Conservation (phyloP, 1,284 basidiomycete genomes). For the Cryptococcus deneoformans region DNA sequence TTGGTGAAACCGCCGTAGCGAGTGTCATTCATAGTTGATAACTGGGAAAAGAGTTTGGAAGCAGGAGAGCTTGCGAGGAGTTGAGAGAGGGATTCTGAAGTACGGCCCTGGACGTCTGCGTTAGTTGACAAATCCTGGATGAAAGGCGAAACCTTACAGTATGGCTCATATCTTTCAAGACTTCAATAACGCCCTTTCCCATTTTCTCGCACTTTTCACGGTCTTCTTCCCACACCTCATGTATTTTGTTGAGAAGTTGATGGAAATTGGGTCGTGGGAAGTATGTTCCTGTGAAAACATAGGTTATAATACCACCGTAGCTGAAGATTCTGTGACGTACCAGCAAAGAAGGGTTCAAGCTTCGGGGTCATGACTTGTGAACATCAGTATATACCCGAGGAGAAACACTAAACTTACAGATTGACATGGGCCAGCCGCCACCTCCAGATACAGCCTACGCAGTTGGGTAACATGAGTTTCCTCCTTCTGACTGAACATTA, state of each 20-base stretch:
- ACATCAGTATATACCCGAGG: not conserved
- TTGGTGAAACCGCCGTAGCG: constrained; percentile 49
- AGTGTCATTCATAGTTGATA: constrained; percentile 32
- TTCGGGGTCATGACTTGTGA: constrained; percentile 50
- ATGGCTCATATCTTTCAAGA: constrained; percentile 23
- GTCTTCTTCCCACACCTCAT: constrained; percentile 37
- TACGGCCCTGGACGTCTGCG: not conserved
- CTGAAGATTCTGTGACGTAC: constrained; percentile 9
- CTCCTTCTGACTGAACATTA: not conserved
- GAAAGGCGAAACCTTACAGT: constrained; percentile 3
- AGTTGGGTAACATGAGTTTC: not conserved
- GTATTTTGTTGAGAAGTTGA: constrained; percentile 28
- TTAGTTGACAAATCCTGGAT: not conserved
- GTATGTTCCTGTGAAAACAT: constrained; percentile 47
- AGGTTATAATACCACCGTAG: not conserved
- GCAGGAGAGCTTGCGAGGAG: constrained; percentile 16
- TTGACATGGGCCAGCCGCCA: constrained; percentile 54
- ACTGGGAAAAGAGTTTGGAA: constrained; percentile 25
- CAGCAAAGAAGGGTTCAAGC: constrained; percentile 53
- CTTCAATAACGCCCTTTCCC: constrained; percentile 30
- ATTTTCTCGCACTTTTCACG: constrained; percentile 24
- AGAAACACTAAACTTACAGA: constrained; percentile 24
- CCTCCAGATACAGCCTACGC: constrained; percentile 47
- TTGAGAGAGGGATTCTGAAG: not conserved
- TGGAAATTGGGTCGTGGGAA: constrained; percentile 45